These are phyloP conservation scores for Rhodotorula sp. DNA, from an alignment of 1,284 basidiomycete species.

Conservation along the genomic window DNA sequence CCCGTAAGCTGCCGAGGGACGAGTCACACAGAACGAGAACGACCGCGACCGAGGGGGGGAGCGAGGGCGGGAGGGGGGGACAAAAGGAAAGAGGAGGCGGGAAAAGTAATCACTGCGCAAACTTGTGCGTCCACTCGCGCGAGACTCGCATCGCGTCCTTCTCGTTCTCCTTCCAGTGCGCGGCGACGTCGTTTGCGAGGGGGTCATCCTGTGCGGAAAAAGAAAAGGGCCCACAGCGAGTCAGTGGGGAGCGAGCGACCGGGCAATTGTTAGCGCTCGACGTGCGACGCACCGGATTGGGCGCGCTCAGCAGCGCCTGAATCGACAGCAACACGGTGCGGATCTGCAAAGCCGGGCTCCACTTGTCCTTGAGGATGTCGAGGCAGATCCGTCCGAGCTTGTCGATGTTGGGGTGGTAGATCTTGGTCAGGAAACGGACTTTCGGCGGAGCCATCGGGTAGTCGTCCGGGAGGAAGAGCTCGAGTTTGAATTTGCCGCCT, in stretches of 20 bases:
- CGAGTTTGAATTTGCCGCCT: slow-evolving; percentile 92
- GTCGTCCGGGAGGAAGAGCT: slow-evolving; percentile 96
- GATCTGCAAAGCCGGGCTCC: slow-evolving; percentile 97
- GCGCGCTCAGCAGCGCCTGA: slow-evolving; percentile 90
- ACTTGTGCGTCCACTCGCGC: slow-evolving; percentile 86
- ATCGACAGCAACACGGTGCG: slow-evolving; percentile 94
- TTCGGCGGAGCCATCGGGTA: slow-evolving; percentile 99
- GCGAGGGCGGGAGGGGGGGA: too few relatives aligned
- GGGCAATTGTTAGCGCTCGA: too few relatives aligned
- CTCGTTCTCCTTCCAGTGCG: slow-evolving; percentile 98
- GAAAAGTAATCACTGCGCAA: too few relatives aligned
- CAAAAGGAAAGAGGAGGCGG: too few relatives aligned
- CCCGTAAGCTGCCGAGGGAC: too few relatives aligned
- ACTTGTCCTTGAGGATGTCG: slow-evolving; percentile 99
- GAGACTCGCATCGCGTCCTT: slow-evolving; percentile 84
- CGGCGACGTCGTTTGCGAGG: slow-evolving; percentile 87
- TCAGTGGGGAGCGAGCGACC: too few relatives aligned
- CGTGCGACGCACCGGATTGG: slow-evolving; percentile 75
- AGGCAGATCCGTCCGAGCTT: slow-evolving; percentile 97
- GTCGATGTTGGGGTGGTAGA: slow-evolving; percentile 99
- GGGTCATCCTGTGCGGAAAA: slow-evolving; percentile 81
- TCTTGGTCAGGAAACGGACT: slow-evolving; percentile 97
- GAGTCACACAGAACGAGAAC: too few relatives aligned
- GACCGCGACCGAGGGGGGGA: too few relatives aligned
- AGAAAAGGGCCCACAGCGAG: too few relatives aligned